Conservation (phyloP, 2,329 filamentous ascomycete species). For the Penicillium sp. region DNA sequence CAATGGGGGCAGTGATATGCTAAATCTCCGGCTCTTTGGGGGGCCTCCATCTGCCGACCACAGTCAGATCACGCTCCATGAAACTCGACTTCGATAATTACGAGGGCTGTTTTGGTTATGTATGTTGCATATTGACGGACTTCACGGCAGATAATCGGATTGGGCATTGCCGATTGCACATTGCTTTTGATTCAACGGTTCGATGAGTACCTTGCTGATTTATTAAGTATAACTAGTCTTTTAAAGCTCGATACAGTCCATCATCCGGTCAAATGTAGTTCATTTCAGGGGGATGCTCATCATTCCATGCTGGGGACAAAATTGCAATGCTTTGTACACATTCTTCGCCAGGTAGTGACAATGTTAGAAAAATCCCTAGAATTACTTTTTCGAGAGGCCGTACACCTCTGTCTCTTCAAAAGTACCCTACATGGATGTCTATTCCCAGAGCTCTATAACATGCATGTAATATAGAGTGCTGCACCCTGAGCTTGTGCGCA, state of each 20-base stretch:
- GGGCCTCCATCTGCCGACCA: neutral
- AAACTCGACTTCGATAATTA: neutral
- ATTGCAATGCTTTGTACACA: neutral
- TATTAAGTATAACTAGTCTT: neutral
- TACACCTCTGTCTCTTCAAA: neutral
- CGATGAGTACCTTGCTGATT: neutral
- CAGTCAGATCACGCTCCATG: too few species aligned
- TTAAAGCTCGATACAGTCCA: neutral
- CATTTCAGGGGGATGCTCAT: neutral
- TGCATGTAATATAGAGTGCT: neutral
- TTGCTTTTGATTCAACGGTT: neutral
- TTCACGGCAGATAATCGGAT: neutral
- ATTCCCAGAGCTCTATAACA: neutral
- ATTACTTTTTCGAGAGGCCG: neutral
- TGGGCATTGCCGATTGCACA: neutral
- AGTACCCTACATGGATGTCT: neutral
- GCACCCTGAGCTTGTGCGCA: neutral
- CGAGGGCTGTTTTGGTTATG: neutral
- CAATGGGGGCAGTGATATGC: neutral
- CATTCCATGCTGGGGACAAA: neutral
- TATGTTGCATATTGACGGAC: neutral
- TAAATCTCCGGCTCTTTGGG: slow-evolving; percentile 1
- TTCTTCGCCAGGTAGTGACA: neutral
- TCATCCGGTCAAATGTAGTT: neutral
- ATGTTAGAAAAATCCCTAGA: neutral